These are phyloP conservation scores for Lactarius sanguifluus DNA, from an alignment of 768 basidiomycete genomes.

Conservation along the genomic window DNA sequence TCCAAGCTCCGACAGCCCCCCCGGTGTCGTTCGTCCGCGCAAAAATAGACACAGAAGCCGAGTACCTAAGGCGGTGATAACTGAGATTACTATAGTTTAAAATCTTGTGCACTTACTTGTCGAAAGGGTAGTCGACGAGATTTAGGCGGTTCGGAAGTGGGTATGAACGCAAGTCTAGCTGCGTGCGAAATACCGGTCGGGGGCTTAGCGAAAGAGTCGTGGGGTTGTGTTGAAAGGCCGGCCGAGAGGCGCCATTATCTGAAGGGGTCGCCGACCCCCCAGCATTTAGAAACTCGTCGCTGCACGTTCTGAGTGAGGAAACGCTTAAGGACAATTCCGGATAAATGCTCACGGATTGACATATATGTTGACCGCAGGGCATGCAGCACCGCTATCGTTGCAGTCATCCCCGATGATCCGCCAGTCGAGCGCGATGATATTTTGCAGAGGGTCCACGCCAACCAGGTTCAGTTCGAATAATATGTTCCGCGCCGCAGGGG, in stretches of 20 bases:
- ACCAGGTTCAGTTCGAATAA: constrained; percentile 14
- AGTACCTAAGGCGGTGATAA: not conserved
- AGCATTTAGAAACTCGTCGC: constrained; percentile 2
- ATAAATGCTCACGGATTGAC: constrained; percentile 15
- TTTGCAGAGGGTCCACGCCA: constrained; percentile 11
- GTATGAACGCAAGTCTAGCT: not conserved
- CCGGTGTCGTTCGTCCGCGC: constrained; percentile 16
- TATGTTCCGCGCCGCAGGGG: constrained; percentile 4
- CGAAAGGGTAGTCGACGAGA: constrained; percentile 20
- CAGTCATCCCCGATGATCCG: constrained; percentile 17
- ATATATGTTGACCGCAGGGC: constrained; percentile 17
- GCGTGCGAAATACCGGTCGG: constrained; percentile 10
- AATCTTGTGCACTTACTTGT: constrained; percentile 1
- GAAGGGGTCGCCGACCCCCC: not conserved
- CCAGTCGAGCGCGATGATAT: constrained; percentile 14
- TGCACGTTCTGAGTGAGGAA: constrained; percentile 2
- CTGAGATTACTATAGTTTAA: too few relatives aligned
- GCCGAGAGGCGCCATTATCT: not conserved
- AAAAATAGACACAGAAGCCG: constrained; percentile 5
- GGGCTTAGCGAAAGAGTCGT: constrained; percentile 3
- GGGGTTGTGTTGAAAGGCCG: constrained; percentile 14
- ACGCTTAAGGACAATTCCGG: not conserved
- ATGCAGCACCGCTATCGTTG: not conserved
- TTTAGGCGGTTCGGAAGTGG: not conserved
- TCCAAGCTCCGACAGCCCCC: constrained; percentile 8